These are phyloP conservation scores for Acacia acuminata DNA, from an alignment of 306 rosid genomes.

Conservation along the genomic window DNA sequence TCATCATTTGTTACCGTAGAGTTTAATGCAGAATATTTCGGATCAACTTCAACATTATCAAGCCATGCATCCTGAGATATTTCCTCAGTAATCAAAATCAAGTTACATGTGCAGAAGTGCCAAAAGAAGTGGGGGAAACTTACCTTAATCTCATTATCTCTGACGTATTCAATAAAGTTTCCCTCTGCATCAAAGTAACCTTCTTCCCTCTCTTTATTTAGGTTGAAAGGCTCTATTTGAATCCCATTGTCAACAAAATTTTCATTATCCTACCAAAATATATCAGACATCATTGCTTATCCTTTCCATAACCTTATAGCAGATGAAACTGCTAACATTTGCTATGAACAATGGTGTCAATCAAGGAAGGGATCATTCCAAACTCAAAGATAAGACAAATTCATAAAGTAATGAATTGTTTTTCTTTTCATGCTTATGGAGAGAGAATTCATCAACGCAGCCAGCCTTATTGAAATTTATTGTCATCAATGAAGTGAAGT, in stretches of 20 bases:
- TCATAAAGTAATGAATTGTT: background rate
- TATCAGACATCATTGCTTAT: conserved; percentile 48
- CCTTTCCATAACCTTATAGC: conserved; percentile 41
- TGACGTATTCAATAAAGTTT: conserved; percentile 80
- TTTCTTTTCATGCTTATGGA: background rate
- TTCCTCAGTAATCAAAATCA: conserved; percentile 22
- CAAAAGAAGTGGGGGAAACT: background rate
- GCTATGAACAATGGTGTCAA: conserved; percentile 28
- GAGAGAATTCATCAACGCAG: background rate
- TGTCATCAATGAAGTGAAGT: conserved; percentile 11
- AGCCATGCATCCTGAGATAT: conserved; percentile 87
- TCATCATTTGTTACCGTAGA: conserved; percentile 38
- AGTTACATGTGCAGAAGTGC: background rate
- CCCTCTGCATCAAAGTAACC: conserved; percentile 87
- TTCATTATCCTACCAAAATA: conserved; percentile 61
- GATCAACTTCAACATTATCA: conserved; percentile 76
- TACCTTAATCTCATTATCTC: conserved; percentile 60
- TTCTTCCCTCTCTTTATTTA: conserved; percentile 87
- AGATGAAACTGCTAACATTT: conserved; percentile 40
- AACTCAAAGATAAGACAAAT: conserved; percentile 9
- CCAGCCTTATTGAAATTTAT: background rate
- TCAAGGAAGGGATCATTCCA: conserved; percentile 28
- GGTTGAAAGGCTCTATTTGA: conserved; percentile 91
- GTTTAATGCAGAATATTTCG: conserved; percentile 61
- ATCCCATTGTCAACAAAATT: conserved; percentile 78